Base-by-base conservation (phyloP, 2,329 filamentous ascomycete species). In the Trichoderma guizhouense region DNA sequence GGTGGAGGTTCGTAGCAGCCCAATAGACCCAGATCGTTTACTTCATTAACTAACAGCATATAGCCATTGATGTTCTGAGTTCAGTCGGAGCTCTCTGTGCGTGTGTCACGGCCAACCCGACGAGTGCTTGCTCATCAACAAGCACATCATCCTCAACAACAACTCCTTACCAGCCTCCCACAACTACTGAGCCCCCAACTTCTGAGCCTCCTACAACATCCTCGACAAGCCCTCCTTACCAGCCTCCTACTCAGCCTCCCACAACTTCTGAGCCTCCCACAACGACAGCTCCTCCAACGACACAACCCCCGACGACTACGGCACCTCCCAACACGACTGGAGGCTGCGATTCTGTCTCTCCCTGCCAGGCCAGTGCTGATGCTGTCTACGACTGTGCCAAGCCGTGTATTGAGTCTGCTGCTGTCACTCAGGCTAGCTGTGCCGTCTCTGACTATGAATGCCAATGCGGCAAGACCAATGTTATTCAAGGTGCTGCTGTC, bases 81-180 rank as follows among this genome's bases (percentile, higher is more conserved):
- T 68, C 75, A 34, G 77, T 76, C 3, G 43, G 65, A 15, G 73
- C 75, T 15, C 63, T 79, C 14, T 79, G 78, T 69, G 8, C 30
- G 4, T 79, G 78, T 62, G 78, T 78, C 8, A 71, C 73, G 0
- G 74, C 74, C 7, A 76, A 67, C 69, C 77, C 77, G 5, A 74
- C 74, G 11, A 74, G 71, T 11, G 72, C 74, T 51, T 53, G 26
- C 34, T 57, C 71, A 7, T 57, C 71, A 7, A 67, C 63, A 32
- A 58, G 58, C 9, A 32, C 58, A 58, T 36, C 62, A 24, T n/a
- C 26, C 71, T 8, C 64, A 2, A 72, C 73, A 26, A 57, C 34
- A 5, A 18, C 68, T 51, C 24, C 43, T 21, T 47, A 21, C 18
- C 36, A 39, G 36, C 36, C 36, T 39, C 36, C 34, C 14, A 36